A percentile compares a stretch with the other conserved stretches of the same genome.
These are phyloP conservation scores for Fraxinus paxiana DNA, from an alignment of 305 asterid genomes.

Conservation along the genomic window DNA sequence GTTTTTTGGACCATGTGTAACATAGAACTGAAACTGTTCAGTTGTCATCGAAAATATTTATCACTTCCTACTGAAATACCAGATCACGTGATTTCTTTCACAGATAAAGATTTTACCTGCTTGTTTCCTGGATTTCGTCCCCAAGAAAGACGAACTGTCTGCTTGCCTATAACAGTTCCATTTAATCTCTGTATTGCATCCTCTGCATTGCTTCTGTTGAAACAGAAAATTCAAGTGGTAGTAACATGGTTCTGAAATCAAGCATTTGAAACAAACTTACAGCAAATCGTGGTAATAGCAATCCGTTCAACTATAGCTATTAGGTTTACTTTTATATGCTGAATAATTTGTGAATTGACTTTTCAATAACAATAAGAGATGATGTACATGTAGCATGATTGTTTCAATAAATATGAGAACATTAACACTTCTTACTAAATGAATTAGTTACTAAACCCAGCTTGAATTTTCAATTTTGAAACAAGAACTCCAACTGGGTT, in stretches of 20 bases:
- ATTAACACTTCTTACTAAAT: neutral
- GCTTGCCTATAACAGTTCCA: conserved; percentile 2
- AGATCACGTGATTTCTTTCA: neutral
- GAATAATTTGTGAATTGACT: neutral
- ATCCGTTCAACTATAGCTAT: neutral
- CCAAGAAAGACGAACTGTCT: conserved; percentile 22
- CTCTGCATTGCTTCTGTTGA: conserved; percentile 38
- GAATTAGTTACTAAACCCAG: neutral
- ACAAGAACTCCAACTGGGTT: neutral
- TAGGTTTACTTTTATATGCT: neutral
- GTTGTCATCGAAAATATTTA: neutral
- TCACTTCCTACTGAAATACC: neutral
- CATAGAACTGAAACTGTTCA: neutral
- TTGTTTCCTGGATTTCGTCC: conserved; percentile 21
- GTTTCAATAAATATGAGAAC: neutral
- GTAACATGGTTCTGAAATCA: neutral
- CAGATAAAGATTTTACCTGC: neutral
- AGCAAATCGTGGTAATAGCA: neutral
- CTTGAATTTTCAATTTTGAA: neutral
- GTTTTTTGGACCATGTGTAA: neutral
- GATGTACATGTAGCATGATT: neutral
- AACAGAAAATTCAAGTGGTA: conserved; percentile 9
- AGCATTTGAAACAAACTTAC: neutral
- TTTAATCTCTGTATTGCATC: conserved; percentile 23
- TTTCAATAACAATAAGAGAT: neutral